These are phyloP conservation scores for Vigna unguiculata DNA, from an alignment of 306 rosid genomes.

Conservation along the genomic window DNA sequence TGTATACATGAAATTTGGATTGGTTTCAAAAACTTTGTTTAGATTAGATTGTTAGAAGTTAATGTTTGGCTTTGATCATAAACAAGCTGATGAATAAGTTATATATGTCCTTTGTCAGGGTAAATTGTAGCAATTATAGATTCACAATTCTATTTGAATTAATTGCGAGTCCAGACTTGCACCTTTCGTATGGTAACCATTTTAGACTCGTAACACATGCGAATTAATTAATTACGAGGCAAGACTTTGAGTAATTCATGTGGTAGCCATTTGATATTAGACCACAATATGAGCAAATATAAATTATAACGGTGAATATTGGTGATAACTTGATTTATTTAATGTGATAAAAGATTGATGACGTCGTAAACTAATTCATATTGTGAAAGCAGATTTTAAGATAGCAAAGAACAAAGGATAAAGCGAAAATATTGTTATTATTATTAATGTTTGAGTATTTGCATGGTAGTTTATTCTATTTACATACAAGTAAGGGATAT, in stretches of 20 bases:
- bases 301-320: neutral
- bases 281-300: slow-evolving; percentile 1
- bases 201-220: neutral
- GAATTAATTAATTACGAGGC: neutral
- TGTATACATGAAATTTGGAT: slow-evolving; percentile 5
- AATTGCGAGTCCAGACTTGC: neutral
- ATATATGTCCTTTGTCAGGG: slow-evolving; percentile 16
- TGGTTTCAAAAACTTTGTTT: slow-evolving; percentile 24
- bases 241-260: slow-evolving; percentile 16
- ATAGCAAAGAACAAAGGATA: slow-evolving; percentile 14
- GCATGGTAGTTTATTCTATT: slow-evolving; percentile 32
- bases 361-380: slow-evolving; percentile 31
- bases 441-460: slow-evolving; percentile 32
- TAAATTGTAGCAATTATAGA: slow-evolving; percentile 15
- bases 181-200: slow-evolving; percentile 20
- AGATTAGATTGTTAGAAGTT: neutral
- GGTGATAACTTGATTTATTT: slow-evolving; percentile 7
- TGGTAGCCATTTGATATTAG: neutral
- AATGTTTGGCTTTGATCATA: slow-evolving; percentile 35
- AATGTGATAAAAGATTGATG: neutral
- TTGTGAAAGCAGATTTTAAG: slow-evolving; percentile 28
- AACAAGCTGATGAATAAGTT: slow-evolving; percentile 8
- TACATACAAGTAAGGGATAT: slow-evolving; percentile 24
- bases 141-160: neutral
- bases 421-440: neutral